Conservation (phyloP, 140 eudicot species). For the Senecio squalidus region DNA sequence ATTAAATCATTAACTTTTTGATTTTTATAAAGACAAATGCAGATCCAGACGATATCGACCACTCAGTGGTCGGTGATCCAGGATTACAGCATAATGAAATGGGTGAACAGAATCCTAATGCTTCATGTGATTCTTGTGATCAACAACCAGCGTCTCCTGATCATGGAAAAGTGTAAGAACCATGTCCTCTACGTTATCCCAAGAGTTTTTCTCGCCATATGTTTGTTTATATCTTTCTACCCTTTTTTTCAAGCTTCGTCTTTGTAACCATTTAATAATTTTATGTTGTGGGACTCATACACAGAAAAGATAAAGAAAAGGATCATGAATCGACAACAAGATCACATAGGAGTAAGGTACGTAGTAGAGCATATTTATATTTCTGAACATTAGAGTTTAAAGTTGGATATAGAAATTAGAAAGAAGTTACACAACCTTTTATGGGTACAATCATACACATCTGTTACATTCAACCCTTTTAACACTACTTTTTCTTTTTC, state of each 20-base stretch:
- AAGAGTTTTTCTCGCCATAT: no score
- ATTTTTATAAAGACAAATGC: conserved; percentile 48
- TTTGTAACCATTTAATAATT: not conserved
- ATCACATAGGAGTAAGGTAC: conserved; percentile 27
- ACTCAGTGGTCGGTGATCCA: conserved; percentile 40
- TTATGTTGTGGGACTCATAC: not conserved
- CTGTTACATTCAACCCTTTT: not conserved
- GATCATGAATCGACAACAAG: conserved; percentile 34
- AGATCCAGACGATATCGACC: conserved; percentile 42
- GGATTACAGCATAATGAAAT: conserved; percentile 42
- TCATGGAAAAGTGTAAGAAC: conserved; percentile 37
- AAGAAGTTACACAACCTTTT: no score
- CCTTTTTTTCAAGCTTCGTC: not conserved
- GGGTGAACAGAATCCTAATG: conserved; percentile 38
- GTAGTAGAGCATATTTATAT: not conserved
- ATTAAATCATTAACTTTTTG: conserved; percentile 17
- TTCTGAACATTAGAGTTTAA: not conserved
- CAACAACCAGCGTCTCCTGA: conserved; percentile 11
- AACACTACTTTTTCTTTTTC: not conserved
- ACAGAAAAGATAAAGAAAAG: conserved; percentile 56
- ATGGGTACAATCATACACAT: not conserved
- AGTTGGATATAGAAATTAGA: not conserved
- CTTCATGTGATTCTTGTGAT: not conserved
- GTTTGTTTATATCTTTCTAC: not conserved
- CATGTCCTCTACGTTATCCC: no score